phyloP scores from a whole-genome alignment of 1,284 basidiomycete genomes.

The Ganoderma sinense region DNA sequence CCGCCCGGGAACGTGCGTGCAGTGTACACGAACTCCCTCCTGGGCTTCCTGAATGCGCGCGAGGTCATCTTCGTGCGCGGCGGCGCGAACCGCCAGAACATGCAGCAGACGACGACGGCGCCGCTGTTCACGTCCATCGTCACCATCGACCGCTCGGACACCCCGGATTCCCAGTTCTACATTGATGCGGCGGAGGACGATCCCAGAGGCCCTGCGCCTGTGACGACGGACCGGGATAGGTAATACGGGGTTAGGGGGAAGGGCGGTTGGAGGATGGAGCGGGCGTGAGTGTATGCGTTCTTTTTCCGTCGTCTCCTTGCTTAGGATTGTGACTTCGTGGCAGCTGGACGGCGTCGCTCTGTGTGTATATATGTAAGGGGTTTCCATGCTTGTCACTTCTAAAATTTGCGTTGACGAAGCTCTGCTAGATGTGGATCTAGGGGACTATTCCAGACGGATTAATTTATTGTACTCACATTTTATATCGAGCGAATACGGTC shows the following conservation, averaged over 20 bases:
- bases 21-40: neutral
- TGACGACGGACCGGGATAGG: neutral
- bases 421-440: neutral
- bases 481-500: neutral
- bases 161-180: neutral
- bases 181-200: neutral
- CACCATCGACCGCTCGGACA: neutral
- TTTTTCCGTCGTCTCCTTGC: neutral
- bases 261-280: neutral
- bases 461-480: no score
- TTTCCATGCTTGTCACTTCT: no score
- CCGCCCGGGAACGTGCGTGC: no score
- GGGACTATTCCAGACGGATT: neutral
- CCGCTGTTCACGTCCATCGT: neutral
- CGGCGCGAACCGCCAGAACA: neutral
- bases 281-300: neutral
- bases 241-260: neutral
- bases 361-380: neutral
- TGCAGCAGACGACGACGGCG: neutral
- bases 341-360: neutral
- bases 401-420: neutral
- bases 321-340: neutral
- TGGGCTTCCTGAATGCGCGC: neutral
- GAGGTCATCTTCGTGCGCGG: neutral
- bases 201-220: neutral